phyloP scores from a whole-genome alignment of 495 filamentous ascomycete species.

The Aeminium ludgeri region DNA sequence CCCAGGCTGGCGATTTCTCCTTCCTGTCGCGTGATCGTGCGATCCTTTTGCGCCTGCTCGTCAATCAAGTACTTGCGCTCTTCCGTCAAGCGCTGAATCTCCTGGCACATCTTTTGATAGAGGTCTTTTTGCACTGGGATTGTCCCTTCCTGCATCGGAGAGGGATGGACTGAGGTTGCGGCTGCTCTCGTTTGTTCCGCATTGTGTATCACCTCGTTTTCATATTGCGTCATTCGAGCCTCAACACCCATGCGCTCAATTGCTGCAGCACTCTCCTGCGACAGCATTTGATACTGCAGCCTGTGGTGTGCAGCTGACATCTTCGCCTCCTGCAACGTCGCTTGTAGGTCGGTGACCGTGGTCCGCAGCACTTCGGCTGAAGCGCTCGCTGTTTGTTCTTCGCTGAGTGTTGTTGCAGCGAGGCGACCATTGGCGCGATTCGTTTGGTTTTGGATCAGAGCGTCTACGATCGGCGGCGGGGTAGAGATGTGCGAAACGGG shows the following conservation, averaged over 20 bases:
- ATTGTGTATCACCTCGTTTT: slow-evolving; percentile 71
- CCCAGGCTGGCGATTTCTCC: slow-evolving; percentile 46
- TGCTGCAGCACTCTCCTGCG: slow-evolving; percentile 71
- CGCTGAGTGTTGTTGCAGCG: neutral
- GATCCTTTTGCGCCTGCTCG: slow-evolving; percentile 40
- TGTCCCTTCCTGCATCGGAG: slow-evolving; percentile 11
- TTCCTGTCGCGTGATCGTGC: slow-evolving; percentile 48
- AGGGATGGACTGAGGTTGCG: slow-evolving; percentile 21
- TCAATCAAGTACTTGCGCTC: slow-evolving; percentile 1
- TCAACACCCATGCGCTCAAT: slow-evolving; percentile 80
- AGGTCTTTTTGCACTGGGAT: slow-evolving; percentile 15
- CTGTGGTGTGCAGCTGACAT: slow-evolving; percentile 83
- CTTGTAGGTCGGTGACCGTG: slow-evolving; percentile 39
- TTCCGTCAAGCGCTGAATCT: slow-evolving; percentile 11
- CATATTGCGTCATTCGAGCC: slow-evolving; percentile 76
- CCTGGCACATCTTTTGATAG: slow-evolving; percentile 11
- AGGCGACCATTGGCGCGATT: neutral
- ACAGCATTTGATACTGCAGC: slow-evolving; percentile 73
- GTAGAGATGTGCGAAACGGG: slow-evolving; percentile 17
- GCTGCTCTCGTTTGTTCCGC: slow-evolving; percentile 32
- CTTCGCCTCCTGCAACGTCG: slow-evolving; percentile 43
- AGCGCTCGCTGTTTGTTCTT: slow-evolving; percentile 11
- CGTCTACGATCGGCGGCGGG: slow-evolving; percentile 16
- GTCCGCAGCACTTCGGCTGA: slow-evolving; percentile 38
- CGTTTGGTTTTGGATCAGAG: neutral